These are phyloP conservation scores for Pseudisothecium myosuroides DNA, from an alignment of 225 moss, liverwort and hornwort genomes.

Conservation along the genomic window DNA sequence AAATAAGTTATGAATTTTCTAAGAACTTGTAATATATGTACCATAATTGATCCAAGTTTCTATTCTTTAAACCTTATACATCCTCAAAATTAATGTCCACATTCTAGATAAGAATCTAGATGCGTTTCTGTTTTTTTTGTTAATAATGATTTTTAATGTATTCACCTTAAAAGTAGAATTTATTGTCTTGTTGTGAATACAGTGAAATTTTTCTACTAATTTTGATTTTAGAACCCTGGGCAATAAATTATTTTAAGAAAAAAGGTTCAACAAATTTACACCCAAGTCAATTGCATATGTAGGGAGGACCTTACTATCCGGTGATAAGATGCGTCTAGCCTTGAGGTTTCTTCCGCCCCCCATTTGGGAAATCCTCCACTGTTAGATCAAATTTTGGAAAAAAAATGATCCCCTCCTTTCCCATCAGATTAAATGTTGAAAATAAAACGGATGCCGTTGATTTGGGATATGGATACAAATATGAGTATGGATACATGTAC, in stretches of 20 bases:
- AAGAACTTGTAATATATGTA: background rate
- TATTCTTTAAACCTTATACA: background rate
- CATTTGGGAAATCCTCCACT: no score
- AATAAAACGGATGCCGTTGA: no score
- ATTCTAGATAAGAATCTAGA: background rate
- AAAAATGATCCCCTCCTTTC: no score
- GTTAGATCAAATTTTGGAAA: no score
- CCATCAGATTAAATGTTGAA: no score
- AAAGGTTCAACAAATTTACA: background rate
- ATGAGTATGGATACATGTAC: no score
- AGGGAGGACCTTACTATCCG: no score
- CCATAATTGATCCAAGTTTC: background rate
- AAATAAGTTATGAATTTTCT: background rate
- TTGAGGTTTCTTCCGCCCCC: no score
- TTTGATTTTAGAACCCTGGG: background rate
- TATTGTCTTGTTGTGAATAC: background rate
- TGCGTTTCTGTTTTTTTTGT: background rate
- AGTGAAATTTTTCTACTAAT: background rate
- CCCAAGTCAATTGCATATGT: accelerated
- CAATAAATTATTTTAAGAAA: background rate
- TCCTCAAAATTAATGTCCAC: background rate
- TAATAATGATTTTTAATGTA: background rate
- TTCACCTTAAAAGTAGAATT: background rate
- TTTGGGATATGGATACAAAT: no score
- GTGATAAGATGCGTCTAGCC: no score